Evolutionary conservation across 2,329 filamentous ascomycete genomes (phyloP).

Genomic region (Botrytis cinerea): DNA sequence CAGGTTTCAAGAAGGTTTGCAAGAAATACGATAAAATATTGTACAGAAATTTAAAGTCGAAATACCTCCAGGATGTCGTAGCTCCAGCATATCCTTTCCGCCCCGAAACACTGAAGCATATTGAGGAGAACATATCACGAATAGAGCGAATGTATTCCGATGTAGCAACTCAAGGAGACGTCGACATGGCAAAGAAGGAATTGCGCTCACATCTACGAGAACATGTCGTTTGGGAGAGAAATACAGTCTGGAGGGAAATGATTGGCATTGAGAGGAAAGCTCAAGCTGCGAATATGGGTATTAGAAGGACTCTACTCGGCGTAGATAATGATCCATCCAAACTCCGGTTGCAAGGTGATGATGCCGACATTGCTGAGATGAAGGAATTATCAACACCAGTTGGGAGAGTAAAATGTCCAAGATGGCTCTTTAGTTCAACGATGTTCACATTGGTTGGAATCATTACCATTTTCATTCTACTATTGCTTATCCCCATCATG

Average conservation of each 20-base stretch:
- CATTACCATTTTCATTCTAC: constrained; percentile 68
- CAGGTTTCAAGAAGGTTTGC: constrained; percentile 91
- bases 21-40: constrained; percentile 99
- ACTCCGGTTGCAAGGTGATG: constrained; percentile 81
- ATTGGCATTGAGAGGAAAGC: constrained; percentile 96
- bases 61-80: constrained; percentile 75
- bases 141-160: constrained; percentile 81
- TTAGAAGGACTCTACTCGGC: constrained; percentile 76
- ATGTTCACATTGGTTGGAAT: constrained; percentile 75
- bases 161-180: constrained; percentile 79
- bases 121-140: constrained; percentile 71
- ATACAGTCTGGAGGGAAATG: constrained; percentile 98
- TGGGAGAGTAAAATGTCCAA: constrained; percentile 72
- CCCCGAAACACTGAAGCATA: constrained; percentile 64
- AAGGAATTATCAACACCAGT: constrained; percentile 79
- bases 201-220: constrained; percentile 88
- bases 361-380: constrained; percentile 59
- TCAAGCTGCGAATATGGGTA: constrained; percentile 87
- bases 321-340: constrained; percentile 67
- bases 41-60: constrained; percentile 74
- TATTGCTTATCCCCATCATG: constrained; percentile 81
- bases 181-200: constrained; percentile 76
- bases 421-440: constrained; percentile 81
- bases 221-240: constrained; percentile 98
- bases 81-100: constrained; percentile 81